These are phyloP conservation scores for Fusarium sp. DNA, from an alignment of 2,329 filamentous ascomycete species.

Conservation along the genomic window DNA sequence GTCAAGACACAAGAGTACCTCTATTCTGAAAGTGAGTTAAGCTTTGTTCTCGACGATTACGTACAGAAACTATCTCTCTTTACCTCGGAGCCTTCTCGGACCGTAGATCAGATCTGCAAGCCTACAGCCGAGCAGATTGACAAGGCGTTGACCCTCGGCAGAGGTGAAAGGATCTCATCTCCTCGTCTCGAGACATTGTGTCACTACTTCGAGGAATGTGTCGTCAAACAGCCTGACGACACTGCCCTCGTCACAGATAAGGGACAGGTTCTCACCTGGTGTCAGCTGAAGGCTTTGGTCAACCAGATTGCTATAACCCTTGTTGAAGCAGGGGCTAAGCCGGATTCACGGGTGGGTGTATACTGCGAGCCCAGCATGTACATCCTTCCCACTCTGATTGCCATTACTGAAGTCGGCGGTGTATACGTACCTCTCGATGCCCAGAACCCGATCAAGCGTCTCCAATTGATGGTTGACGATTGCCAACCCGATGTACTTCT, in stretches of 20 bases:
- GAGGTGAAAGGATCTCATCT: background rate
- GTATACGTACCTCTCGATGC: background rate
- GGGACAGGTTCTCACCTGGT: background rate
- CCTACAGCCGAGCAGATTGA: background rate
- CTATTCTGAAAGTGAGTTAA: background rate
- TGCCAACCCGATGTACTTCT: background rate
- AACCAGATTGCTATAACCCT: background rate
- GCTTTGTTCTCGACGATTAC: background rate
- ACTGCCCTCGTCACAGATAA: background rate
- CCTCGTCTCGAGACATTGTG: background rate
- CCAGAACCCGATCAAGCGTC: background rate
- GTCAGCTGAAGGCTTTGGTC: background rate
- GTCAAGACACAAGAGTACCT: background rate
- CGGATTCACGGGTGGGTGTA: background rate
- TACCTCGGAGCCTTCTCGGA: background rate
- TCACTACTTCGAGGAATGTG: background rate
- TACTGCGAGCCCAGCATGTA: background rate
- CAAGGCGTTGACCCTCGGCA: background rate
- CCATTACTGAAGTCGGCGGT: background rate
- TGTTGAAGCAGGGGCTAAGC: background rate
- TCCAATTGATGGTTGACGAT: background rate
- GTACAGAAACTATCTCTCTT: background rate
- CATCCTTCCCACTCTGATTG: background rate
- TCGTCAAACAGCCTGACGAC: background rate
- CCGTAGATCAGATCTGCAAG: background rate